These are phyloP conservation scores for Boletus rubescentipes DNA, from an alignment of 768 basidiomycete species.

Conservation along the genomic window DNA sequence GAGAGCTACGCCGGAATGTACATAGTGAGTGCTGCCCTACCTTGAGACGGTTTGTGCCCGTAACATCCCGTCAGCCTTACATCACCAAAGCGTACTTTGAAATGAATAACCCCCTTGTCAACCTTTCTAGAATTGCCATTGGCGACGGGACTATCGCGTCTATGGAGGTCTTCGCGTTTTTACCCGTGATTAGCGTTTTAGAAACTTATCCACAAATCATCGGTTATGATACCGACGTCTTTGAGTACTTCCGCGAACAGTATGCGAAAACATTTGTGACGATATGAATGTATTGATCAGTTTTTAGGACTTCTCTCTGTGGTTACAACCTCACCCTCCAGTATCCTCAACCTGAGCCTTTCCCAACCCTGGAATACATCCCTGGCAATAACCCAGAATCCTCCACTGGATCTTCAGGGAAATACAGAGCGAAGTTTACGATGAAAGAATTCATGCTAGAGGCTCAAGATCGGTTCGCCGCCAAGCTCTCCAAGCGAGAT, in stretches of 20 bases:
- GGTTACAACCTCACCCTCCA: constrained; percentile 63
- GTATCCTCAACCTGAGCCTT: too few relatives aligned
- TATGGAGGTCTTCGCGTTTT: constrained; percentile 47
- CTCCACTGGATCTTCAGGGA: neutral
- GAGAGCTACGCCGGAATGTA: constrained; percentile 78
- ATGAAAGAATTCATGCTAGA: constrained; percentile 23
- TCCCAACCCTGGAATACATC: constrained; percentile 37
- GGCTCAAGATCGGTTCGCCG: constrained; percentile 19
- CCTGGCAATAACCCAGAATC: constrained; percentile 16
- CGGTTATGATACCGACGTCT: constrained; percentile 65
- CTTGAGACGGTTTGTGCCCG: neutral
- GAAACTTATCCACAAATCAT: constrained; percentile 79
- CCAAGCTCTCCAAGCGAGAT: constrained; percentile 23
- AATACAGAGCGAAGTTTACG: constrained; percentile 19
- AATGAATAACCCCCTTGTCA: constrained; percentile 62
- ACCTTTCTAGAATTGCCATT: constrained; percentile 64
- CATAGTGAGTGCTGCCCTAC: constrained; percentile 46
- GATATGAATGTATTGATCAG: neutral
- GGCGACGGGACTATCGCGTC: constrained; percentile 64
- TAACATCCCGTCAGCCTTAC: constrained; percentile 52
- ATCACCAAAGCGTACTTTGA: constrained; percentile 72
- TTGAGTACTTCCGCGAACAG: constrained; percentile 69
- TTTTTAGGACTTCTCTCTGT: constrained; percentile 55
- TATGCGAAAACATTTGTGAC: constrained; percentile 34
- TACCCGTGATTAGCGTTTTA: constrained; percentile 59